These are phyloP conservation scores for Malus domestica DNA, from an alignment of 306 rosid genomes.

Conservation along the genomic window ASM211411v1 NC_041795.1:19085001-19085500, in stretches of 20 bases:
- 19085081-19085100: not conserved
- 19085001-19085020: conserved; percentile 24
- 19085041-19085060: not conserved
- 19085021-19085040: conserved; percentile 22
- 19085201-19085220: conserved; percentile 11
- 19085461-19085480: conserved; percentile 13
- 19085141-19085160: not conserved
- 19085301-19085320: no score
- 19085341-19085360: no score
- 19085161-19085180: not conserved
- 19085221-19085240: no score
- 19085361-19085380: no score
- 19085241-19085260: no score
- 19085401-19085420: not conserved
- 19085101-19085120: conserved; percentile 19
- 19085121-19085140: conserved; percentile 13
- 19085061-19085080: not conserved
- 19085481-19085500: conserved; percentile 1
- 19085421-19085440: conserved; percentile 1
- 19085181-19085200: conserved; percentile 20
- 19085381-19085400: no score
- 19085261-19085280: no score
- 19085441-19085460: not conserved
- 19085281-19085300: no score
- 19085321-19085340: no score